Conservation (phyloP, 257 asterid genomes). For the Solanum medicagineum region DNA sequence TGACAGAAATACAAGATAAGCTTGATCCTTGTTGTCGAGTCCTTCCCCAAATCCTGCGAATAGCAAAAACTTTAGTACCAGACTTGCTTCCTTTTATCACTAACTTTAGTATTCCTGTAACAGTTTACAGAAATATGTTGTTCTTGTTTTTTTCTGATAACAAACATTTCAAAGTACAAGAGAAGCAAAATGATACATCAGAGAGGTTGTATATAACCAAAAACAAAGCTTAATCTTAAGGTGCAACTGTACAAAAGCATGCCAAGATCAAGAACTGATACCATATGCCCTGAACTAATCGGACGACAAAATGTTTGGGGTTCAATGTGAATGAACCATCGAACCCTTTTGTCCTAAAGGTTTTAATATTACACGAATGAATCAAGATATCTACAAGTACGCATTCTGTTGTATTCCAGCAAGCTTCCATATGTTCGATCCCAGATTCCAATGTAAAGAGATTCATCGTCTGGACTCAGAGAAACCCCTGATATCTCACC, state of each 20-base stretch:
- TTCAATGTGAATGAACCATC: background rate
- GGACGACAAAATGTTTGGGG: background rate
- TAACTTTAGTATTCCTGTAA: background rate
- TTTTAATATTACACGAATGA: slow-evolving; percentile 16
- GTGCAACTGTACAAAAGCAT: background rate
- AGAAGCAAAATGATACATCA: background rate
- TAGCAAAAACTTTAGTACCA: too few relatives aligned
- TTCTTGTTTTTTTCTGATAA: background rate
- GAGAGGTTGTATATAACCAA: background rate
- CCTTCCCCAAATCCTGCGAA: too few relatives aligned
- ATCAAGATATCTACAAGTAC: slow-evolving; percentile 36
- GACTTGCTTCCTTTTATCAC: background rate
- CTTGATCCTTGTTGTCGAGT: fast-evolving
- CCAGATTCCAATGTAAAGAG: slow-evolving; percentile 57
- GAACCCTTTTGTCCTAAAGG: background rate
- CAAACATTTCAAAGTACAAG: background rate
- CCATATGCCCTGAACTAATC: background rate
- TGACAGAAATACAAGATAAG: too few relatives aligned
- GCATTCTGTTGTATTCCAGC: slow-evolving; percentile 47
- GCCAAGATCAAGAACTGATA: background rate
- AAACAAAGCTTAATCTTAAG: background rate
- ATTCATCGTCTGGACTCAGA: slow-evolving; percentile 61
- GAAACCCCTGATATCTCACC: slow-evolving; percentile 71
- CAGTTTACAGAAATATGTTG: background rate
- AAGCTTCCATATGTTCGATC: slow-evolving; percentile 68